Conservation (phyloP, 108 stramenopile species). For the Nitzschia sp. region DNA sequence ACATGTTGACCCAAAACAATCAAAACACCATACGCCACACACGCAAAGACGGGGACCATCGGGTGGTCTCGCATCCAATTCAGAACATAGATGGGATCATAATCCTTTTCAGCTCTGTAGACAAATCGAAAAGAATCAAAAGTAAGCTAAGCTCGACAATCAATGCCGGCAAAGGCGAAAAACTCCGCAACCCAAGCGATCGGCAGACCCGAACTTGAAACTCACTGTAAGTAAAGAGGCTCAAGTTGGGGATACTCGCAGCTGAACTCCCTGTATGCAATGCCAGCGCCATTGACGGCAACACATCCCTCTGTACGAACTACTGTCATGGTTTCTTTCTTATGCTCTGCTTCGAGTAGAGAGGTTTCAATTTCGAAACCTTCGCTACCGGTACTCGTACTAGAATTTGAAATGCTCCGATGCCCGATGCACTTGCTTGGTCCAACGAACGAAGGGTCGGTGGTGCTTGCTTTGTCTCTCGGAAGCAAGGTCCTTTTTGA, state of each 20-base stretch:
- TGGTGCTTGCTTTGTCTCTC: not conserved
- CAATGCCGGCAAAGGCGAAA: not conserved
- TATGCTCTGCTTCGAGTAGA: too few relatives aligned
- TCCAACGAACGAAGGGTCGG: not conserved
- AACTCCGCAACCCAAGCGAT: too few relatives aligned
- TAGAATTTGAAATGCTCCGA: too few relatives aligned
- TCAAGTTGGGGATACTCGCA: constrained; percentile 44
- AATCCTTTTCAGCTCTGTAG: constrained; percentile 42
- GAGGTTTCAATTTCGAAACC: too few relatives aligned
- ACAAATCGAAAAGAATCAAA: not conserved
- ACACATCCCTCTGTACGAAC: constrained; percentile 29
- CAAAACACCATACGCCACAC: constrained; percentile 28
- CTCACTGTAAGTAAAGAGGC: constrained; percentile 47
- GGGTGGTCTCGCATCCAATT: constrained; percentile 52
- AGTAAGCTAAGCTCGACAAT: not conserved
- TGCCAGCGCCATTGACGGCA: constrained; percentile 41
- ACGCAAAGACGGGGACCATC: constrained; percentile 40
- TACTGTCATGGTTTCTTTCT: constrained; percentile 2
- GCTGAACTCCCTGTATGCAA: constrained; percentile 52
- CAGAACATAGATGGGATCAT: constrained; percentile 37
- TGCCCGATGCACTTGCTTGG: too few relatives aligned
- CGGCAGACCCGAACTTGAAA: too few relatives aligned
- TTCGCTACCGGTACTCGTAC: too few relatives aligned
- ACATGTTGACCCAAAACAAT: constrained; percentile 39
- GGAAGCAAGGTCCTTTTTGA: not conserved